Evolutionary conservation across 805 yeast species (phyloP).

Genomic region (Saccharomycopsis malanga): DNA sequence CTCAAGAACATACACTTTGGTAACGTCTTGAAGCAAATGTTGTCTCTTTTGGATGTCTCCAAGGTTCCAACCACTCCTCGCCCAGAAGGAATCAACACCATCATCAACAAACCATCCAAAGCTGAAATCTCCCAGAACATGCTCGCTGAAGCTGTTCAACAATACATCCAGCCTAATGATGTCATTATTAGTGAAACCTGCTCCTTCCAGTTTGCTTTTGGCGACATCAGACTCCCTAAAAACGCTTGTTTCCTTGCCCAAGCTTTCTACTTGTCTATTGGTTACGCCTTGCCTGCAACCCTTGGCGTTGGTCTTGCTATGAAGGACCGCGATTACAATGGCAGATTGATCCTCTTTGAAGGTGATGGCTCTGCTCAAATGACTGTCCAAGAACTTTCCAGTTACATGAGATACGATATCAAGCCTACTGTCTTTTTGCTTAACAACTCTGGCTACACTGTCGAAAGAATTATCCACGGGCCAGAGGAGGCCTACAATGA

Average conservation of each 20-base stretch:
- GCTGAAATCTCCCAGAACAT: constrained; percentile 43
- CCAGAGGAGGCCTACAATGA: constrained; percentile 73
- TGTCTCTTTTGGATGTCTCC: constrained; percentile 31
- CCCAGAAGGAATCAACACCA: constrained; percentile 24
- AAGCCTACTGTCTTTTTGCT: constrained; percentile 66
- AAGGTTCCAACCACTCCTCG: constrained; percentile 22
- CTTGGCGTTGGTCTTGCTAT: constrained; percentile 75
- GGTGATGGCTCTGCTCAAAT: constrained; percentile 96
- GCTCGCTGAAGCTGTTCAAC: constrained; percentile 36
- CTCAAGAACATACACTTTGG: constrained; percentile 40
- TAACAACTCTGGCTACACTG: constrained; percentile 85
- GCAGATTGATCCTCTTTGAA: constrained; percentile 65
- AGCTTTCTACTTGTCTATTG: constrained; percentile 77
- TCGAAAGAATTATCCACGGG: constrained; percentile 82
- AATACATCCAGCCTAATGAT: constrained; percentile 53
- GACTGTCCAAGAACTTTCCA: constrained; percentile 80
- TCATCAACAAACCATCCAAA: constrained; percentile 25
- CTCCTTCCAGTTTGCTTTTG: constrained; percentile 69
- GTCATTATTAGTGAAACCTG: constrained; percentile 78
- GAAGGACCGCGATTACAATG: constrained; percentile 39
- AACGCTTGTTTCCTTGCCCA: constrained; percentile 52
- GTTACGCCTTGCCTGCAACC: constrained; percentile 81
- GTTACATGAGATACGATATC: constrained; percentile 51
- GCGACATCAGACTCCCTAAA: constrained; percentile 57
- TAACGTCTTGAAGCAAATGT: constrained; percentile 42